A percentile compares a stretch with the other conserved stretches of the same genome.
These are phyloP conservation scores for Trametes gibbosa DNA, from an alignment of 768 basidiomycete species.

Conservation along the genomic window DNA sequence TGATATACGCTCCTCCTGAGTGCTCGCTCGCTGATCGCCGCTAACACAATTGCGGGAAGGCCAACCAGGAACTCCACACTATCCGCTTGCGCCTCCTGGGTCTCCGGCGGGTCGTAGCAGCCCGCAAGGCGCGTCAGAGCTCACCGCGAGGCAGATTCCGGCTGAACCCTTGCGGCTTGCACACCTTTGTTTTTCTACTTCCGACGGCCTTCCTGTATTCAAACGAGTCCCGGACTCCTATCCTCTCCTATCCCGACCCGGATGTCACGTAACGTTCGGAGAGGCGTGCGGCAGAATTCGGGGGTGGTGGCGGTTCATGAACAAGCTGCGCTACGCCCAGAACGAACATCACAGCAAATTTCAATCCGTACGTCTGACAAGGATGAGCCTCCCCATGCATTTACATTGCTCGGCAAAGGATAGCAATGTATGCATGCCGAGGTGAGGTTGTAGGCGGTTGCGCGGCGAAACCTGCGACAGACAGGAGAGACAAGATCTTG, in stretches of 20 bases:
- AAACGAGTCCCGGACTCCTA: background rate
- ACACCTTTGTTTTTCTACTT: background rate
- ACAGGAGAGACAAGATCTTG: too few species aligned
- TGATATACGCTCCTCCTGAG: background rate
- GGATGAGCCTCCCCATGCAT: too few species aligned
- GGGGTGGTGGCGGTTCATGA: constrained; percentile 5
- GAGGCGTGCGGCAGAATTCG: background rate
- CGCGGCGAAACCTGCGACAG: too few species aligned
- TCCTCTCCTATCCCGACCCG: background rate
- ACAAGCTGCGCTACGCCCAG: background rate
- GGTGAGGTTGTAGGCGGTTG: too few species aligned
- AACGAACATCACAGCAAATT: too few species aligned
- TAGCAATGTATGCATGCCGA: too few species aligned
- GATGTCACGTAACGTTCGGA: background rate
- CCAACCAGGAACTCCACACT: background rate
- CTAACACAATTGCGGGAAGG: background rate
- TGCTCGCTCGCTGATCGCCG: constrained; percentile 1
- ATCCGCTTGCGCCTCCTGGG: too few species aligned
- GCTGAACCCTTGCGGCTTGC: background rate
- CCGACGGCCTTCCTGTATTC: constrained; percentile 2
- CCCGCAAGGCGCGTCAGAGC: background rate
- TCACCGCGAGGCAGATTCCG: background rate
- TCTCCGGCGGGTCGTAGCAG: background rate
- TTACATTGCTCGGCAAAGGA: too few species aligned
- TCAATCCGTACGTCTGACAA: too few species aligned